These are phyloP conservation scores for Ceratocystis destructans DNA, from an alignment of 2,329 filamentous ascomycete species.

Conservation along the genomic window DNA sequence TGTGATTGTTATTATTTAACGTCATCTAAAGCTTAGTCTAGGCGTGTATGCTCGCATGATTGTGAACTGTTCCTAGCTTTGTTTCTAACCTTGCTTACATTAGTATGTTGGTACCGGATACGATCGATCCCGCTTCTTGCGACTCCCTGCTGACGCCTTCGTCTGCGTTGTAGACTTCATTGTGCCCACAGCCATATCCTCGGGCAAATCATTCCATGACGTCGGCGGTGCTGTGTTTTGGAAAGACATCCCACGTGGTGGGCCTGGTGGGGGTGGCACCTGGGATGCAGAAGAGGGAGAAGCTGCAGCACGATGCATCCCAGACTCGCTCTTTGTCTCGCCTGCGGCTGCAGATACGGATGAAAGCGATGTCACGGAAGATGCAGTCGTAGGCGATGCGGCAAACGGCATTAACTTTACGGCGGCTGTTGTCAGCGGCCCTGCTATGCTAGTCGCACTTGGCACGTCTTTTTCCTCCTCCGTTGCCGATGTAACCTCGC, in stretches of 20 bases:
- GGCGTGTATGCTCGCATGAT: not conserved
- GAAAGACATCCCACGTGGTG: slow-evolving; percentile 34
- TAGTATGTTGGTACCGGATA: slow-evolving; percentile 49
- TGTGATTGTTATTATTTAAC: too few relatives aligned
- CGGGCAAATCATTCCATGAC: slow-evolving; percentile 54
- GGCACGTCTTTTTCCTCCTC: slow-evolving; percentile 2
- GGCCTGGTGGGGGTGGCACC: slow-evolving; percentile 14
- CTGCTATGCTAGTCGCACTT: slow-evolving; percentile 17
- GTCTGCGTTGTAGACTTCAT: slow-evolving; percentile 32
- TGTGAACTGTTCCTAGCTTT: not conserved
- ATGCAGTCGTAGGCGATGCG: slow-evolving; percentile 24
- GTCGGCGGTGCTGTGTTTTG: slow-evolving; percentile 45
- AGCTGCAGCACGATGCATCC: too few relatives aligned
- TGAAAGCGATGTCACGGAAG: slow-evolving; percentile 25
- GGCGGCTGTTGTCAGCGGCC: not conserved
- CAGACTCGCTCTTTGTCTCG: not conserved
- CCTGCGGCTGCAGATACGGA: slow-evolving; percentile 8
- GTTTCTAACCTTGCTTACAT: not conserved
- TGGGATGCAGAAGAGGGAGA: not conserved
- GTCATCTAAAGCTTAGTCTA: too few relatives aligned
- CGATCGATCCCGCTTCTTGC: slow-evolving; percentile 46
- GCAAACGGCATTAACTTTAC: slow-evolving; percentile 4
- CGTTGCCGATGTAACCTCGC: slow-evolving; percentile 28
- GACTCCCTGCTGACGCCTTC: slow-evolving; percentile 28
- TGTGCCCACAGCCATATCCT: slow-evolving; percentile 38